These are phyloP conservation scores for Linum lewisii DNA, from an alignment of 345 rosid species.

Conservation along the genomic window DNA sequence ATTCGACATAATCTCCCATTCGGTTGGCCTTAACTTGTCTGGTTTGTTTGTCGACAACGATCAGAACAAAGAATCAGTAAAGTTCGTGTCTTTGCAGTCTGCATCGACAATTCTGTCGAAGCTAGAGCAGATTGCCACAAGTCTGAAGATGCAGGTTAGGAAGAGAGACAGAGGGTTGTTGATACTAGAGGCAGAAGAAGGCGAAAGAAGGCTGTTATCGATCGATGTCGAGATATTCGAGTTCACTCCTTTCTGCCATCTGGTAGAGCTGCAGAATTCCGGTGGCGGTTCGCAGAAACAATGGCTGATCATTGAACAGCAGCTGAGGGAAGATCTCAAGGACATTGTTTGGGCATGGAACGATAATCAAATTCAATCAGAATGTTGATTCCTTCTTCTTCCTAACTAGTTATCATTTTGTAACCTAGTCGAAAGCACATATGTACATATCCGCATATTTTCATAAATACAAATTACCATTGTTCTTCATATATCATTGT, in stretches of 20 bases:
- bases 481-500: too few relatives aligned
- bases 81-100: slow-evolving; percentile 12
- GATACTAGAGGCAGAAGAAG: neutral
- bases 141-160: slow-evolving; percentile 8
- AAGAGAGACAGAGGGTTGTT: slow-evolving; percentile 12
- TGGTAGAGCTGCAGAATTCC: slow-evolving; percentile 16
- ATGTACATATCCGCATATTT: too few relatives aligned
- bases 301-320: slow-evolving; percentile 4
- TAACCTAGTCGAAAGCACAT: too few relatives aligned
- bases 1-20: slow-evolving; percentile 17
- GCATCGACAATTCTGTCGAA: slow-evolving; percentile 14
- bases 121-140: slow-evolving; percentile 12
- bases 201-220: slow-evolving; percentile 9
- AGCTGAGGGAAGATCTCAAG: slow-evolving; percentile 15
- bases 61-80: slow-evolving; percentile 8
- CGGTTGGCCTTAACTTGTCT: slow-evolving; percentile 14
- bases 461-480: too few relatives aligned
- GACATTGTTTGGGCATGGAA: slow-evolving; percentile 20
- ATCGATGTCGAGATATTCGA: slow-evolving; percentile 15
- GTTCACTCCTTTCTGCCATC: slow-evolving; percentile 15
- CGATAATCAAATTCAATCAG: neutral
- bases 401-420: neutral
- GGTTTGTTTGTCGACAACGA: slow-evolving; percentile 6
- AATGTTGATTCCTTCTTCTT: neutral
- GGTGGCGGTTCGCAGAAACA: slow-evolving; percentile 11